A percentile compares a stretch with the other conserved stretches of the same genome.
Conservation (phyloP, 2,329 filamentous ascomycete species). For the Exophiala sideris region DNA sequence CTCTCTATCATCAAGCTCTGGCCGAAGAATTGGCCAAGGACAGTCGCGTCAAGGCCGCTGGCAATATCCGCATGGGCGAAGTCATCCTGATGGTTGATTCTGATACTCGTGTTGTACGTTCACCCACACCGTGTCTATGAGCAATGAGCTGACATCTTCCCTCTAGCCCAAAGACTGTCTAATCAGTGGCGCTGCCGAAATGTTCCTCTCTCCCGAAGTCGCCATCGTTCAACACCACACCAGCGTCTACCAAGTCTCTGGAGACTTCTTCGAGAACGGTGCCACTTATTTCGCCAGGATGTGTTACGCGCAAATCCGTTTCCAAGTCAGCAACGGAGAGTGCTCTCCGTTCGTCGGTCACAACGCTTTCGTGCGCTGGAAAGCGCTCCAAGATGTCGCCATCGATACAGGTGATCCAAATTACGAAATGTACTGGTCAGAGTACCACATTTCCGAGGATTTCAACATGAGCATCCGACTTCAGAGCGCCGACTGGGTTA, state of each 20-base stretch:
- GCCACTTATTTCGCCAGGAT: conserved; percentile 76
- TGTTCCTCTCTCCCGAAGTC: conserved; percentile 66
- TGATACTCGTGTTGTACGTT: conserved; percentile 57
- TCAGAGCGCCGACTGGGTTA: conserved; percentile 63
- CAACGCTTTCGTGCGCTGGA: conserved; percentile 71
- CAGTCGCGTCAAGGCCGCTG: conserved; percentile 62
- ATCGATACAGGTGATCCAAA: conserved; percentile 51
- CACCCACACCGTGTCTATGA: neutral
- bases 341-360: conserved; percentile 73
- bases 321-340: conserved; percentile 67
- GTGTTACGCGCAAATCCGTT: conserved; percentile 69
- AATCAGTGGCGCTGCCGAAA: conserved; percentile 65
- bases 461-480: conserved; percentile 72
- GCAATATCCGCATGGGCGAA: conserved; percentile 80
- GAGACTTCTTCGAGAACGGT: conserved; percentile 70
- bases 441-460: conserved; percentile 71
- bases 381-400: conserved; percentile 56
- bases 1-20: conserved; percentile 30
- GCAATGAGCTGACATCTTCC: conserved; percentile 25
- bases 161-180: conserved; percentile 63
- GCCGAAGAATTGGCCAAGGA: conserved; percentile 51
- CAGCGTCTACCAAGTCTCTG: conserved; percentile 70
- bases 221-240: conserved; percentile 69
- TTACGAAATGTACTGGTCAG: conserved; percentile 68
- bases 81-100: conserved; percentile 69